Evolutionary conservation across 2,329 filamentous ascomycete genomes (phyloP).

Genomic region (Fusarium sp.): DNA sequence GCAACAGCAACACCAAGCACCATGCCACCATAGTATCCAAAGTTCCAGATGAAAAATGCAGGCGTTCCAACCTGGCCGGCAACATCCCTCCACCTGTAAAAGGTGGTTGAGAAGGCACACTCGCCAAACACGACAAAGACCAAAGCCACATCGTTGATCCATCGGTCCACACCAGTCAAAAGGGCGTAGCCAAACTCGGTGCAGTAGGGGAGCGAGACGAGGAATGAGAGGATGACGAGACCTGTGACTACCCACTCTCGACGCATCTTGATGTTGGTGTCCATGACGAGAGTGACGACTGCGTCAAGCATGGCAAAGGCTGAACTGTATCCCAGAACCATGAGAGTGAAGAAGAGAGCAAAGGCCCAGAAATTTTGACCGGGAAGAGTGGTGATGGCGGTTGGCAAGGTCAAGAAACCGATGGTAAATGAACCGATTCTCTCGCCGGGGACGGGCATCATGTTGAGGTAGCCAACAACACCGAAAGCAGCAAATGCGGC

Average conservation of each 20-base stretch:
- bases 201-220: conserved; percentile 68
- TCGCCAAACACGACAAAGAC: conserved; percentile 67
- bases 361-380: conserved; percentile 69
- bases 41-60: conserved; percentile 60
- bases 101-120: conserved; percentile 63
- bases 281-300: conserved; percentile 65
- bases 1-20: conserved; percentile 63
- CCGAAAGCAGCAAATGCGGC: conserved; percentile 63
- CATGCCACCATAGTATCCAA: conserved; percentile 66
- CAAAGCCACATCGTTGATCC: conserved; percentile 67
- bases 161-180: conserved; percentile 65
- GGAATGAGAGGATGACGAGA: conserved; percentile 62
- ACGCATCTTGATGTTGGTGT: conserved; percentile 55
- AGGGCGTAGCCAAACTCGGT: conserved; percentile 69
- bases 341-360: conserved; percentile 69
- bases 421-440: conserved; percentile 67
- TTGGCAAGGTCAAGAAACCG: conserved; percentile 69
- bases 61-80: conserved; percentile 57
- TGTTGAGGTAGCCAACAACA: conserved; percentile 62
- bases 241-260: conserved; percentile 62
- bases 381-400: conserved; percentile 68
- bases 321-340: conserved; percentile 69
- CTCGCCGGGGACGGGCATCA: conserved; percentile 52
- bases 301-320: conserved; percentile 71
- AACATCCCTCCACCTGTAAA: conserved; percentile 65